phyloP scores from a whole-genome alignment of 768 basidiomycete species.

The Suillus plorans region DNA sequence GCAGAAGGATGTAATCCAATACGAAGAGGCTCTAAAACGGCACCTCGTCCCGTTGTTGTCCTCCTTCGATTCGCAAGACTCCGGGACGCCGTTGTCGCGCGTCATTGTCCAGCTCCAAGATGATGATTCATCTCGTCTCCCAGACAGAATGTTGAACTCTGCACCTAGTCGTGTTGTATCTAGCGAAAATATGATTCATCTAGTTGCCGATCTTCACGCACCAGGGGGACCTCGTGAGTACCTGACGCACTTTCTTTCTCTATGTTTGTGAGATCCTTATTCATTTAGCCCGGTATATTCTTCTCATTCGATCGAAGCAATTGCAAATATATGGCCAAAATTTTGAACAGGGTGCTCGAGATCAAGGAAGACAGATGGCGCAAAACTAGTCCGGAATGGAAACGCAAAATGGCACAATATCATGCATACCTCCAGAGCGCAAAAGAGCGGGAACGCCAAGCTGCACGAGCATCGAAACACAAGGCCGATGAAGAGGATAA shows the following conservation, averaged over 20 bases:
- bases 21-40: constrained; percentile 54
- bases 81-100: constrained; percentile 31
- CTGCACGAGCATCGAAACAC: constrained; percentile 39
- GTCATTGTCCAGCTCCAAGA: constrained; percentile 46
- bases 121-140: constrained; percentile 25
- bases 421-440: constrained; percentile 46
- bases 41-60: constrained; percentile 38
- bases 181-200: constrained; percentile 43
- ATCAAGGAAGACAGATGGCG: constrained; percentile 53
- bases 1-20: constrained; percentile 60
- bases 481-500: constrained; percentile 33
- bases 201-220: constrained; percentile 58
- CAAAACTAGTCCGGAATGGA: constrained; percentile 44
- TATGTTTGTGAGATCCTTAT: background rate
- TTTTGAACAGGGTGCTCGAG: constrained; percentile 37
- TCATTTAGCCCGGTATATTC: constrained; percentile 57
- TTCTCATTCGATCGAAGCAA: constrained; percentile 63
- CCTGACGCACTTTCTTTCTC: background rate
- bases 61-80: constrained; percentile 35
- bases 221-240: constrained; percentile 54
- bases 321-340: constrained; percentile 52
- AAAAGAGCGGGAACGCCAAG: constrained; percentile 48
- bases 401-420: constrained; percentile 49
- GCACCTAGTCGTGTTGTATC: constrained; percentile 35
- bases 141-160: constrained; percentile 25